Evolutionary conservation across 176 grass and related monocot species (phyloP).

Genomic region (Oryza coarctata): DNA sequence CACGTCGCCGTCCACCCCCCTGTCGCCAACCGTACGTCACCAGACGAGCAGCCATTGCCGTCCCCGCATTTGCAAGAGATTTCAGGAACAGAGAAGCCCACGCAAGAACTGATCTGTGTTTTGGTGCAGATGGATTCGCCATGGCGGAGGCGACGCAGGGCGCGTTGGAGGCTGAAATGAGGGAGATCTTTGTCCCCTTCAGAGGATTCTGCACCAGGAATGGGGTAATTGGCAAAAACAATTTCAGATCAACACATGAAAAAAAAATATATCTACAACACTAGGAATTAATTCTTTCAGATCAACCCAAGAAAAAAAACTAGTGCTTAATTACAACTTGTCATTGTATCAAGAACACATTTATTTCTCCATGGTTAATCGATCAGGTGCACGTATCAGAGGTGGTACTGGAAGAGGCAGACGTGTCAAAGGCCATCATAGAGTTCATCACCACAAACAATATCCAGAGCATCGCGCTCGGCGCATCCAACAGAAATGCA

Average conservation of each 20-base stretch:
- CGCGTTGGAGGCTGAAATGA: constrained; percentile 61
- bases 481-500: constrained; percentile 65
- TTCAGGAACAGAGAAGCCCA: no score
- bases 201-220: constrained; percentile 70
- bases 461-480: constrained; percentile 74
- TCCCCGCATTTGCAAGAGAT: background rate
- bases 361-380: background rate
- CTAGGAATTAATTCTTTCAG: background rate
- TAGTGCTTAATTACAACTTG: background rate
- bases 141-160: constrained; percentile 45
- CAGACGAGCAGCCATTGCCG: background rate
- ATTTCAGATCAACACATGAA: background rate
- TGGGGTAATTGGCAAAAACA: constrained; percentile 44
- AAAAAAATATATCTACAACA: background rate
- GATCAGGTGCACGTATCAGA: constrained; percentile 56
- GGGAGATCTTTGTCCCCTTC: constrained; percentile 67
- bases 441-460: constrained; percentile 61
- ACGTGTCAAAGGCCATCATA: constrained; percentile 69
- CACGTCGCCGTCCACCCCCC: constrained; percentile 55
- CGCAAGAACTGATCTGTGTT: background rate
- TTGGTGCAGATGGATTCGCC: constrained; percentile 56
- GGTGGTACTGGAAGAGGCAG: constrained; percentile 76
- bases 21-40: constrained; percentile 53
- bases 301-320: background rate
- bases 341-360: background rate